Conservation (phyloP, 352 stramenopile species). For the Phytophthora multivora region DNA sequence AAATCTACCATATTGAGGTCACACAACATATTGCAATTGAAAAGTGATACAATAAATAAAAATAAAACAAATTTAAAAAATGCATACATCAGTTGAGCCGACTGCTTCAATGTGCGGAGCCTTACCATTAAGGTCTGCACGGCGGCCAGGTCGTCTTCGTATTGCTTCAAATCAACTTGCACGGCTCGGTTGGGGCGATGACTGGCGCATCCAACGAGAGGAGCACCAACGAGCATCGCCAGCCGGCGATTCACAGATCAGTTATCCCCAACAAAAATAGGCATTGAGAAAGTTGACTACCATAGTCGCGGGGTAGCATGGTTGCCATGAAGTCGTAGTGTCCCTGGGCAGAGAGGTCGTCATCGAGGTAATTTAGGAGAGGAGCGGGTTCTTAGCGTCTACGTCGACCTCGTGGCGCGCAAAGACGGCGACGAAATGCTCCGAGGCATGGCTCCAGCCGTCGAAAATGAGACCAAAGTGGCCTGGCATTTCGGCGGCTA, state of each 20-base stretch:
- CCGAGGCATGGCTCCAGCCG: conserved; percentile 6
- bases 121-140: conserved; percentile 1
- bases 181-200: background rate
- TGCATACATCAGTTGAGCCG: conserved; percentile 3
- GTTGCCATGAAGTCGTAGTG: background rate
- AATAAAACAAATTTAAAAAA: too few relatives aligned
- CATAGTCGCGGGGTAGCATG: conserved; percentile 6
- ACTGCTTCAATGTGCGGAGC: background rate
- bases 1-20: too few relatives aligned
- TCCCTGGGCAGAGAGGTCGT: background rate
- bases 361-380: background rate
- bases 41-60: conserved; percentile 3
- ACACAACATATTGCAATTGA: background rate
- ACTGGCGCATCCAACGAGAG: background rate
- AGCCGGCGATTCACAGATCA: background rate
- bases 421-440: conserved; percentile 15
- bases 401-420: conserved; percentile 1
- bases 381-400: background rate
- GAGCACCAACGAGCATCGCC: background rate
- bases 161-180: background rate
- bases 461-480: background rate
- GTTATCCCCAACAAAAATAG: conserved; percentile 1
- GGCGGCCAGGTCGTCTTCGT: background rate
- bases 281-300: background rate
- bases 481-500: background rate